Percentiles rank a stretch among this genome's conserved stretches.
phyloP scores from a whole-genome alignment of 83 land plant species.

The Diphasiastrum complanatum region DNA sequence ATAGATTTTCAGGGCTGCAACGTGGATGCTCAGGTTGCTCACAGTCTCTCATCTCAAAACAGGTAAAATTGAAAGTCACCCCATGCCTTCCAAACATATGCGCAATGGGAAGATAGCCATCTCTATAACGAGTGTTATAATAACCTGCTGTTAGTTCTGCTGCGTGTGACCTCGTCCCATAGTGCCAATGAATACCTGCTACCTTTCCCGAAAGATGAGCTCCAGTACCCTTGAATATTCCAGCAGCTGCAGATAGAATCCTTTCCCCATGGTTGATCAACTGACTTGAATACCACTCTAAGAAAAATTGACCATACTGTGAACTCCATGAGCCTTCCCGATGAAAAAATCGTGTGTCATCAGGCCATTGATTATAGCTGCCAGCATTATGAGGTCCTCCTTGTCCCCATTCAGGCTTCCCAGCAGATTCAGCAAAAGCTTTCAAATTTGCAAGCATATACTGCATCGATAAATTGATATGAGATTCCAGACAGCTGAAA shows the following conservation, averaged over 20 bases:
- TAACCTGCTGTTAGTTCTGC: constrained; percentile 39
- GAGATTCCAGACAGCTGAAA: background rate
- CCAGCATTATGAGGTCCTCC: constrained; percentile 55
- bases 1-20: constrained; percentile 29
- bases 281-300: constrained; percentile 37
- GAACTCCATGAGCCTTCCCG: constrained; percentile 33
- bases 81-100: constrained; percentile 38
- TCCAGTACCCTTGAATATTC: constrained; percentile 30
- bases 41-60: constrained; percentile 34
- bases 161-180: constrained; percentile 35
- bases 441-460: constrained; percentile 66
- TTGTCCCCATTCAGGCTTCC: constrained; percentile 59
- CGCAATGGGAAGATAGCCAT: constrained; percentile 34
- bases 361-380: constrained; percentile 50
- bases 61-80: constrained; percentile 36
- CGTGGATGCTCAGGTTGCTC: constrained; percentile 31
- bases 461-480: constrained; percentile 22
- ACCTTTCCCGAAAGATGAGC: constrained; percentile 33
- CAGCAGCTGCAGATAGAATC: constrained; percentile 24
- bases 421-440: constrained; percentile 49
- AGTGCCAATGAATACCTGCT: constrained; percentile 43
- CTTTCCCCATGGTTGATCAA: constrained; percentile 36
- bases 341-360: constrained; percentile 37
- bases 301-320: constrained; percentile 29
- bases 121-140: constrained; percentile 33